Evolutionary conservation across 1,139 yeast species (phyloP), one percentile per base, ranked within the genome.

Genomic region (Candida freyschussii): DNA sequence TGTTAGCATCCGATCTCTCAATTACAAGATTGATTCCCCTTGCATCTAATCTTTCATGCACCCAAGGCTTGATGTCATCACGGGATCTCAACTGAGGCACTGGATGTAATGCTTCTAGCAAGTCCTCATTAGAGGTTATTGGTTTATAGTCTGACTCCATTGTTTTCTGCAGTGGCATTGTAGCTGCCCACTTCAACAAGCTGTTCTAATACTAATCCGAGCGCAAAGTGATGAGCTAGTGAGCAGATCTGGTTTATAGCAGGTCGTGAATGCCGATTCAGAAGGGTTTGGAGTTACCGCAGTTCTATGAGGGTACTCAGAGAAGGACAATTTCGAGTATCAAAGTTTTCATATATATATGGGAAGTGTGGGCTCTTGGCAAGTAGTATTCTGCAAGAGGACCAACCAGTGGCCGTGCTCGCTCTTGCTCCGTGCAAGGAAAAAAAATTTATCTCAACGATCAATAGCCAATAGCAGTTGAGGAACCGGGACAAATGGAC

Each of bases 61-160:
- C 54, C 87, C 87, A 80, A 2, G 86, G 84, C 53, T 80, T 80
- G 45, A 80, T 76, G 20, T 70, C 74, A 23, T 62, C 53, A 42
- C 64, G 63, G 32, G 63, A 62, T 23, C 56, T 52, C 41, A 71
- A 72, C 29, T 56, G 48, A 2, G 68, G 68, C 13, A 61, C 57
- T 7, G 68, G 53, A 26, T 35, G 30, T n/a, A 49, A 34, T 9
- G 47, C 49, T 13, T 40, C 45, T 11, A 50, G 32, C 14, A 50
- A 36, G 29, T 50, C 52, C 24, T 43, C 45, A 29, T 48, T 49
- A 22, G 29, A 32, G 7, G 45, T 26, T 30, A 48, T 45, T 34
- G n/a, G n/a, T n/a, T 36, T 39, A 19, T 27, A 16, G 18, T 11
- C 11, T 8, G 21, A 19, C 21, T 19, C 21, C 8, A 19, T 8